Evolutionary conservation across 176 grass and related monocot genomes (phyloP).

Genomic region (Echinochloa phyllopogon): DNA sequence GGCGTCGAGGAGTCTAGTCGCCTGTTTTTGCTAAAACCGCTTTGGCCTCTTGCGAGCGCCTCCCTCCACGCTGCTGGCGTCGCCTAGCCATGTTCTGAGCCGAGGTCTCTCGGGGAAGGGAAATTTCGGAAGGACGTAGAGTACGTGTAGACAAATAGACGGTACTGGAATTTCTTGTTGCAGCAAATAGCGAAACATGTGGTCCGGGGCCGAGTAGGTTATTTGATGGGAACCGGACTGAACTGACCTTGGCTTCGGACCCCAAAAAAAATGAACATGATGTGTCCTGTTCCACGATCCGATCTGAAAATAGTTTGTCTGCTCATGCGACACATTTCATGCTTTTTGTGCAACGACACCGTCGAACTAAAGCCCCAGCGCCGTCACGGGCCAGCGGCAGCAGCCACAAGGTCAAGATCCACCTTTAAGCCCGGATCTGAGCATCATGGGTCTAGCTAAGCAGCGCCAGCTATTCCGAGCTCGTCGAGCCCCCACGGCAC

Average conservation of each 20-base stretch:
- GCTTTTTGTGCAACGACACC: background rate
- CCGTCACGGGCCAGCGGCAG: background rate
- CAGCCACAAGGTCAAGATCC: background rate
- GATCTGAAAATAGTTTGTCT: background rate
- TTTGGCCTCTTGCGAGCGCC: slow-evolving; percentile 13
- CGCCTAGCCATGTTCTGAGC: background rate
- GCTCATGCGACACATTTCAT: background rate
- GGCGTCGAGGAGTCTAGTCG: slow-evolving; percentile 27
- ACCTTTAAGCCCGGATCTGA: slow-evolving; percentile 2
- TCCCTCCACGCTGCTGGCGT: background rate
- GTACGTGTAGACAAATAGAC: too few relatives aligned
- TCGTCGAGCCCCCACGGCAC: background rate
- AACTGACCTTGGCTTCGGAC: background rate
- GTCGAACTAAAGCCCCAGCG: background rate
- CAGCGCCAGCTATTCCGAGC: background rate
- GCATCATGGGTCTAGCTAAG: slow-evolving; percentile 6
- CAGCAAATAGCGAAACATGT: background rate
- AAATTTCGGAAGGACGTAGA: too few relatives aligned
- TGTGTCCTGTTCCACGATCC: background rate
- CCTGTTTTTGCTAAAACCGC: too few relatives aligned
- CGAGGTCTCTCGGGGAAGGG: too few relatives aligned
- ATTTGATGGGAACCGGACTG: background rate
- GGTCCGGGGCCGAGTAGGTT: background rate
- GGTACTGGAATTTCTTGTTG: background rate
- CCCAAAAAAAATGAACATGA: background rate